Base-by-base conservation (phyloP, 345 rosid species). In the Fremontodendron californicum region DNA sequence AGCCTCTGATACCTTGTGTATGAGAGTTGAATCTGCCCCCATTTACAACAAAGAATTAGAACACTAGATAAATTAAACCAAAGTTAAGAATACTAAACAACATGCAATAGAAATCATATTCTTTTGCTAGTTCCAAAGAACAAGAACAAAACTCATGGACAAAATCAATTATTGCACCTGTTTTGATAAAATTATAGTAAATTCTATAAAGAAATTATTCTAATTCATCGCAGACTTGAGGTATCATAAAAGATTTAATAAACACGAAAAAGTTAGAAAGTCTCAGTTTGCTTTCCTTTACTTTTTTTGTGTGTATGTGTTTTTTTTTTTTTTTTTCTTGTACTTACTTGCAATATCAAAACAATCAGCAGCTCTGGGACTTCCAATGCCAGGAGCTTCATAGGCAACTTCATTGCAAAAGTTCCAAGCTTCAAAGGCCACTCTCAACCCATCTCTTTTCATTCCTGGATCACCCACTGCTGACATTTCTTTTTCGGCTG, bases 351-450 rank as follows among this genome's bases (percentile, higher is more conserved):
- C 80, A 15, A 91, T 57, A 81, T 93, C 92, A 78, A 93, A 90
- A 80, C 97, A 93, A 75, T 93, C 97, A 0, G 94, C 97, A 54
- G 91, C 90, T 80, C 96, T 81, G 19, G 97, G 97, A 79, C 96
- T 90, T 49, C 96, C 96, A 92, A 91, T 89, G 9, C 72, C 75
- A 48, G 94, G 93, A 82, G 88, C 88, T 83, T 91, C 93, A 3
- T 78, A 61, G 16, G 96, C 97, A 76, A 91, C 94, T 84, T 93
- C 96, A 82, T 93, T 91, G 91, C n/a, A n/a, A n/a, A n/a, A n/a
- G n/a, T n/a, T n/a, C n/a, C n/a, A n/a, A n/a, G n/a, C n/a, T n/a
- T n/a, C n/a, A n/a, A n/a, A n/a, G n/a, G n/a, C n/a, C n/a, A n/a
- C n/a, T n/a, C n/a, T n/a, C n/a, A n/a, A n/a, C n/a, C n/a, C n/a